Evolutionary conservation across 2,329 filamentous ascomycete genomes (phyloP).

Genomic region (Corniculantispora saksenae): DNA sequence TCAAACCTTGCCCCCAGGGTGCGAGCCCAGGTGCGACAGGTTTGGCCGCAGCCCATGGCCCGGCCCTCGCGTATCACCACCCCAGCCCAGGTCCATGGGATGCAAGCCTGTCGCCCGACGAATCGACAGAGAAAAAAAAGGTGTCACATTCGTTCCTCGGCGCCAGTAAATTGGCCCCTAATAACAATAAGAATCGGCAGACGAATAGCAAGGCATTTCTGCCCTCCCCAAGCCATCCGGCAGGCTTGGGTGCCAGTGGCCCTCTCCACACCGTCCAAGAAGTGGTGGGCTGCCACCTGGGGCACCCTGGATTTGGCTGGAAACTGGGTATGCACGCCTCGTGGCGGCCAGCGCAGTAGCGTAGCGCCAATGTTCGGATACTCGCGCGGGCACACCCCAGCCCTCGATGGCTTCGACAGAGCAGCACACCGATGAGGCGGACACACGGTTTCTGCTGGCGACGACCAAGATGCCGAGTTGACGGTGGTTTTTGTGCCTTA

Average conservation of each 20-base stretch:
- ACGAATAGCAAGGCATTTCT: not conserved
- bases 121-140: not conserved
- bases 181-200: not conserved
- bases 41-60: slow-evolving; percentile 4
- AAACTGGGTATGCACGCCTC: slow-evolving; percentile 12
- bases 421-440: not conserved
- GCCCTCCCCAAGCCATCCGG: not conserved
- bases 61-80: slow-evolving; percentile 1
- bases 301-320: not conserved
- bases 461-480: not conserved
- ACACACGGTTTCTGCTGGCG: not conserved
- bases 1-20: not conserved
- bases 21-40: slow-evolving; percentile 6
- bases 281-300: slow-evolving; percentile 1
- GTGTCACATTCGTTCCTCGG: slow-evolving; percentile 2
- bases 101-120: not conserved
- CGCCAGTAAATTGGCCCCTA: not conserved
- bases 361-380: slow-evolving; percentile 18
- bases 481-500: not conserved
- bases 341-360: slow-evolving; percentile 17
- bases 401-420: slow-evolving; percentile 7
- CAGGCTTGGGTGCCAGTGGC: slow-evolving; percentile 5
- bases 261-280: slow-evolving; percentile 10
- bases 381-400: slow-evolving; percentile 17
- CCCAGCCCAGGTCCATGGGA: not conserved